A percentile compares a stretch with the other conserved stretches of the same genome.
phyloP scores from a whole-genome alignment of 495 filamentous ascomycete genomes.

The Trichoderma orchidacearum region DNA sequence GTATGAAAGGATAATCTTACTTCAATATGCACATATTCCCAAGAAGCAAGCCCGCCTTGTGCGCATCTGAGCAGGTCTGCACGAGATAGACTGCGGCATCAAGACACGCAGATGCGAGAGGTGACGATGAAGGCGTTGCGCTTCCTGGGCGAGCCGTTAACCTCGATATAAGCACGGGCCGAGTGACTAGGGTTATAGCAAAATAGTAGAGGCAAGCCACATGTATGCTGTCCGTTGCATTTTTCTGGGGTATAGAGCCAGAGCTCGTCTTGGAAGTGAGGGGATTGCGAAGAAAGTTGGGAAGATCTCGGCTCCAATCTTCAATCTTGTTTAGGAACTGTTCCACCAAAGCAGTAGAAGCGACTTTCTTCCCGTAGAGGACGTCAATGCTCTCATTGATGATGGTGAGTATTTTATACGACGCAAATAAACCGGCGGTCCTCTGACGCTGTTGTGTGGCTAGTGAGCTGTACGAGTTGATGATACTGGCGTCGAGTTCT shows the following conservation, averaged over 20 bases:
- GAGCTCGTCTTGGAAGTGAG: background rate
- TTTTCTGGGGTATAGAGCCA: background rate
- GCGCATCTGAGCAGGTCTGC: constrained; percentile 3
- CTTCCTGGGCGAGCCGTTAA: background rate
- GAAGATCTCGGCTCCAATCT: background rate
- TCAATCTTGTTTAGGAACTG: background rate
- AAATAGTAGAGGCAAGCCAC: constrained; percentile 10
- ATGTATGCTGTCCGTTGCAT: constrained; percentile 5
- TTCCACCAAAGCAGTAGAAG: background rate
- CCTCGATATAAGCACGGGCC: constrained; percentile 8
- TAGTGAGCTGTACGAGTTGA: background rate
- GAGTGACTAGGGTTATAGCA: constrained; percentile 9
- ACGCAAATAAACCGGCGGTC: background rate
- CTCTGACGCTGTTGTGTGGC: background rate
- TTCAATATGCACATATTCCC: constrained; percentile 3
- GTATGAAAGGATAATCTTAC: background rate
- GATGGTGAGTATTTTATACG: constrained; percentile 1
- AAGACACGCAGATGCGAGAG: background rate
- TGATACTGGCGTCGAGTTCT: background rate
- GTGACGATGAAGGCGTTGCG: background rate
- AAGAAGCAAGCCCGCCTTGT: background rate
- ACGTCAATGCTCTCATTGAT: constrained; percentile 1
- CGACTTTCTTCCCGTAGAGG: constrained; percentile 3
- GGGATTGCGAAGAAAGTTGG: background rate
- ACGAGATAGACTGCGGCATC: constrained; percentile 3